Evolutionary conservation across 345 rosid genomes (phyloP).

Genomic region (Eutrema yunnanense): DNA sequence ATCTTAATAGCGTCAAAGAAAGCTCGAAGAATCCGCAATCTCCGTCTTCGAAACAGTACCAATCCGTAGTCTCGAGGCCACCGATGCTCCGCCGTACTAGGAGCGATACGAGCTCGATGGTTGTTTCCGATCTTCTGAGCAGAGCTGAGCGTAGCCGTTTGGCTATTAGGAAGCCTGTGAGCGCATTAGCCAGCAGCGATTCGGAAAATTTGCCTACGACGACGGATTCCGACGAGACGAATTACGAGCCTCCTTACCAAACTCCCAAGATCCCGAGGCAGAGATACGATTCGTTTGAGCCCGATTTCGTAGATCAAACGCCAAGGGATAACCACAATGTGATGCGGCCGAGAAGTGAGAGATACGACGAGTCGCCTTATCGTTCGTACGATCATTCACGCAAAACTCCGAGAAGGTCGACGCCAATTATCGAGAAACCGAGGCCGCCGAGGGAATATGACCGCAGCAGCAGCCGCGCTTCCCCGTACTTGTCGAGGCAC

Average conservation of each 20-base stretch:
- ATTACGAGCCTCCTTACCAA: slow-evolving; percentile 8
- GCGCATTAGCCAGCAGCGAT: slow-evolving; percentile 10
- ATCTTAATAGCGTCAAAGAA: slow-evolving; percentile 24
- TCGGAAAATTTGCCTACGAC: slow-evolving; percentile 24
- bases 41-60: slow-evolving; percentile 19
- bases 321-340: background rate
- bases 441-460: slow-evolving; percentile 20
- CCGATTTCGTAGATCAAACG: background rate
- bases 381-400: slow-evolving; percentile 13
- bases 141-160: slow-evolving; percentile 23
- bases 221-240: background rate
- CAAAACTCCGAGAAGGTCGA: slow-evolving; percentile 12
- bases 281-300: slow-evolving; percentile 10
- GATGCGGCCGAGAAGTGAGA: background rate
- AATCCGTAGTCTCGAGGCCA: slow-evolving; percentile 32
- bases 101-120: slow-evolving; percentile 72
- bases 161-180: slow-evolving; percentile 20
- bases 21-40: slow-evolving; percentile 24
- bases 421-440: slow-evolving; percentile 17
- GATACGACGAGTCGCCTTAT: slow-evolving; percentile 14
- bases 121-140: slow-evolving; percentile 23
- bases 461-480: slow-evolving; percentile 9
- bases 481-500: slow-evolving; percentile 22
- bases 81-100: slow-evolving; percentile 62
- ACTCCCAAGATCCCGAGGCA: slow-evolving; percentile 1